Percentiles rank a stretch among this genome's conserved stretches.
phyloP scores from a whole-genome alignment of 2,329 filamentous ascomycete species.

The Chlorencoelia australis region DNA sequence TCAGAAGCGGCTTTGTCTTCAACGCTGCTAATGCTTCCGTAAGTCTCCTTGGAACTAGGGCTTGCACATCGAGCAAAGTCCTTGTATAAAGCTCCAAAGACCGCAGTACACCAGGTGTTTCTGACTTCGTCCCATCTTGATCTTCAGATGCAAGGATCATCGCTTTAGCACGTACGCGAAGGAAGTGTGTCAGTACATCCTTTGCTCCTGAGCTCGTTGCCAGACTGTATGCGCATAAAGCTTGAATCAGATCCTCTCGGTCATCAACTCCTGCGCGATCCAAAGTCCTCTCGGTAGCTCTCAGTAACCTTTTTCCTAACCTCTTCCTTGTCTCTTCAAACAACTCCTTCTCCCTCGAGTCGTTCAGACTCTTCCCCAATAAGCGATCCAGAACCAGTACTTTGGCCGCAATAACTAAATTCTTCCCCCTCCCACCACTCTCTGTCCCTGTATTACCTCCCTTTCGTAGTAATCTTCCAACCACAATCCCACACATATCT shows the following conservation, averaged over 20 bases:
- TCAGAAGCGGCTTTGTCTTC: conserved; percentile 61
- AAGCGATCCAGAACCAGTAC: conserved; percentile 66
- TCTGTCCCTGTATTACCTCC: conserved; percentile 23
- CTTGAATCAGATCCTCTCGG: conserved; percentile 49
- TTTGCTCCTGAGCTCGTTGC: conserved; percentile 69
- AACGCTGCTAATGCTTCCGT: conserved; percentile 58
- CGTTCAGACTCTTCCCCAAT: conserved; percentile 61
- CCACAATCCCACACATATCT: conserved; percentile 40
- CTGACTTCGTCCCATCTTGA: conserved; percentile 33
- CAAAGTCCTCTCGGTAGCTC: conserved; percentile 60
- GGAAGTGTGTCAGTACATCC: conserved; percentile 71
- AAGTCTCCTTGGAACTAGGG: conserved; percentile 62
- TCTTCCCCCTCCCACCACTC: conserved; percentile 22
- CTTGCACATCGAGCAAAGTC: conserved; percentile 69
- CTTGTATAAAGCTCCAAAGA: conserved; percentile 64
- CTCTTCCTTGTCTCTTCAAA: conserved; percentile 55
- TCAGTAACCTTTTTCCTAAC: conserved; percentile 52
- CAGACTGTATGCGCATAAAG: conserved; percentile 73
- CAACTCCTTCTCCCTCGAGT: conserved; percentile 31
- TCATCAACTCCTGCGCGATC: conserved; percentile 44
- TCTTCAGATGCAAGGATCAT: conserved; percentile 53
- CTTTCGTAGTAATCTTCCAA: conserved; percentile 38
- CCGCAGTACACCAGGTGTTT: conserved; percentile 40
- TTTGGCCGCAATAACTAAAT: conserved; percentile 53
- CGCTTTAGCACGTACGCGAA: conserved; percentile 60